Base-by-base conservation (phyloP, 768 basidiomycete genomes). In the Panaeolus papilionaceus region DNA sequence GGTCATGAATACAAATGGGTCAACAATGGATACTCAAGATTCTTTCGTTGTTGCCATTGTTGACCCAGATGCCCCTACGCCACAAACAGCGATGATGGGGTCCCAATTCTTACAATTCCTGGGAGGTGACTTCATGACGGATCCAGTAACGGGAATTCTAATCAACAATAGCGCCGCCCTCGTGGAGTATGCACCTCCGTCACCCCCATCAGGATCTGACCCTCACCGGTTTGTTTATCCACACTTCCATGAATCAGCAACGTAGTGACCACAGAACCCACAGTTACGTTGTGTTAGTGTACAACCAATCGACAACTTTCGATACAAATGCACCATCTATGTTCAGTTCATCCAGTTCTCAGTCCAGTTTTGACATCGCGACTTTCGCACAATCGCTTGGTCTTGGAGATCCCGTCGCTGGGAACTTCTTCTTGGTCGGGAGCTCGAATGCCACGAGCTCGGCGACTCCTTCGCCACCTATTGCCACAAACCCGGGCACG, bases 31-130 rank as follows among this genome's bases (percentile, higher is more conserved):
- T 33, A 33, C 54, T 16, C 28, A 58, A 16, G 54, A 58, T 18
- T 58, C 85, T 0, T 87, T 83, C 70, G 83, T 87, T 16, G 71
- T 87, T 12, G 81, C 81, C 0, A 69, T 78, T 9, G 81, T 86
- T 2, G 85, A 86, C 67, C 86, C 82, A 7, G 86, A 87, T 68
- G 84, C 82, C 10, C 85, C 85, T 4, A 85, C 85, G 16, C 85
- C 86, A 2, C 82, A 84, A 69, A 74, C 70, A n/a, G 80, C 82
- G 10, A 82, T 75, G 7, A 65, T 44, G 2, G 54, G 54, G 12
- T 77, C 83, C 1, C 83, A 86, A 70, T 81, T 86, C 61, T 79
- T 84, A 1, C 85, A 87, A 71, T 84, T 85, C 75, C 72, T 86
- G 2, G 83, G 81, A 1, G 82, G 83, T 0, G 79, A 83, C 70